phyloP scores from a whole-genome alignment of 1,139 yeast genomes.

The Yamadazyma atlantica region DNA sequence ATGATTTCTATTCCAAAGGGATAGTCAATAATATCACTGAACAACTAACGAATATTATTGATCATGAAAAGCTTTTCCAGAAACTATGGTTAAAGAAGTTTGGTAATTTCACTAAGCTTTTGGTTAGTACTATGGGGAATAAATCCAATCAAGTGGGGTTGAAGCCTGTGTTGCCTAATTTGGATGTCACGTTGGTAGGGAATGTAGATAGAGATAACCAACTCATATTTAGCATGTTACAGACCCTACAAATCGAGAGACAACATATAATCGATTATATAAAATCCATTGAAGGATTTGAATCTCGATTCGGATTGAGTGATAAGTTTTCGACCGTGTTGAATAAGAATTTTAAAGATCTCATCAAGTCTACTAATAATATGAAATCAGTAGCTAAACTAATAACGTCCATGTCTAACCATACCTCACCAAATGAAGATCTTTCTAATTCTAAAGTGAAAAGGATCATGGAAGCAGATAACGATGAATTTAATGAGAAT shows the following conservation, averaged over 20 bases:
- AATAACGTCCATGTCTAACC: slow-evolving; percentile 33
- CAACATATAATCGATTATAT: slow-evolving; percentile 42
- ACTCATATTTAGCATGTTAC: slow-evolving; percentile 21
- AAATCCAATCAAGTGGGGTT: slow-evolving; percentile 2
- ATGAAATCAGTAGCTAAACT: slow-evolving; percentile 39
- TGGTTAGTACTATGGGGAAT: slow-evolving; percentile 19
- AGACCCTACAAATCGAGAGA: slow-evolving; percentile 32
- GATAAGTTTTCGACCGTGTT: slow-evolving; percentile 40
- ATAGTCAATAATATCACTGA: slow-evolving; percentile 55
- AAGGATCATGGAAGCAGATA: slow-evolving; percentile 20
- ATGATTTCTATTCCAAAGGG: slow-evolving; percentile 50
- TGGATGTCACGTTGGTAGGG: slow-evolving; percentile 41
- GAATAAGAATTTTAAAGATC: slow-evolving; percentile 46
- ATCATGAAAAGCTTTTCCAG: slow-evolving; percentile 58
- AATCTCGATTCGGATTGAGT: slow-evolving; percentile 11
- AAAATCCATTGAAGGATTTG: slow-evolving; percentile 26
- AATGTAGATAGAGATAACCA: slow-evolving; percentile 13
- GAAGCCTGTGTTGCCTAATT: slow-evolving; percentile 30
- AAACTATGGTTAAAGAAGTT: slow-evolving; percentile 65
- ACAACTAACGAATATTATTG: slow-evolving; percentile 55
- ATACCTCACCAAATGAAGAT: slow-evolving; percentile 25
- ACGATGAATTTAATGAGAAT: slow-evolving; percentile 34
- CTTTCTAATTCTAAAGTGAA: slow-evolving; percentile 14
- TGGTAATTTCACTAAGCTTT: slow-evolving; percentile 42
- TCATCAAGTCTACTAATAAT: slow-evolving; percentile 37